Percentiles rank a stretch among this genome's conserved stretches.
Evolutionary conservation across 495 filamentous ascomycete genomes (phyloP).

Genomic region (Lindgomyces ingoldianus): DNA sequence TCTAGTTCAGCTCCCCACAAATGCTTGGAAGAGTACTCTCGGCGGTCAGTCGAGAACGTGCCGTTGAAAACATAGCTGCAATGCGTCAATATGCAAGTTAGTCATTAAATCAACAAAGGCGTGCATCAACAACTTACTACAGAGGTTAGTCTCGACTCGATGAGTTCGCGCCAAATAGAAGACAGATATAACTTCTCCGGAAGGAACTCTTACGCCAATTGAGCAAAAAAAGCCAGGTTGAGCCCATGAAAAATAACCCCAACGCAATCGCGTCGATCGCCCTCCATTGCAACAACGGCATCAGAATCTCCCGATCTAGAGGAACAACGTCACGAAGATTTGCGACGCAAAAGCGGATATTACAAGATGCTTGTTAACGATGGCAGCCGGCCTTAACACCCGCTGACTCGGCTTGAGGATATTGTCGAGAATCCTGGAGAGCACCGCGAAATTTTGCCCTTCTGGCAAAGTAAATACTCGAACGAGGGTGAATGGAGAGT

Average conservation of each 20-base stretch:
- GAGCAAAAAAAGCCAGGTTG: constrained; percentile 10
- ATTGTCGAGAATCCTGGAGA: constrained; percentile 2
- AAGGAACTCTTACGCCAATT: constrained; percentile 16
- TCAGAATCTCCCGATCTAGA: background rate
- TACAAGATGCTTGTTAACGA: constrained; percentile 4
- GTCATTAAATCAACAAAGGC: constrained; percentile 5
- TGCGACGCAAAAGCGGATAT: background rate
- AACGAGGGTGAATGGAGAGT: constrained; percentile 4
- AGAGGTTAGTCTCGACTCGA: constrained; percentile 2
- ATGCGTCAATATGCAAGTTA: constrained; percentile 5
- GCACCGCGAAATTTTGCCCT: background rate
- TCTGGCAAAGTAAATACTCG: constrained; percentile 1
- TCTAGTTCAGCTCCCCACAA: background rate
- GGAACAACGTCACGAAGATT: background rate
- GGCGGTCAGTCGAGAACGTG: constrained; percentile 3
- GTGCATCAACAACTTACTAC: constrained; percentile 7
- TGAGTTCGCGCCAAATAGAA: constrained; percentile 9
- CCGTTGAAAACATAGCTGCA: constrained; percentile 9
- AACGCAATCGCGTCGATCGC: constrained; percentile 4
- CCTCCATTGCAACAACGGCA: constrained; percentile 1
- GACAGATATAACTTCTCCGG: constrained; percentile 9
- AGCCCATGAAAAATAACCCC: too few species aligned
- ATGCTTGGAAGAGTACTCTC: constrained; percentile 14
- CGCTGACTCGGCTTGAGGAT: background rate
- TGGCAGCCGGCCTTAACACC: background rate